Conservation (phyloP, 352 stramenopile genomes). For the Phytophthora pinifolia region DNA sequence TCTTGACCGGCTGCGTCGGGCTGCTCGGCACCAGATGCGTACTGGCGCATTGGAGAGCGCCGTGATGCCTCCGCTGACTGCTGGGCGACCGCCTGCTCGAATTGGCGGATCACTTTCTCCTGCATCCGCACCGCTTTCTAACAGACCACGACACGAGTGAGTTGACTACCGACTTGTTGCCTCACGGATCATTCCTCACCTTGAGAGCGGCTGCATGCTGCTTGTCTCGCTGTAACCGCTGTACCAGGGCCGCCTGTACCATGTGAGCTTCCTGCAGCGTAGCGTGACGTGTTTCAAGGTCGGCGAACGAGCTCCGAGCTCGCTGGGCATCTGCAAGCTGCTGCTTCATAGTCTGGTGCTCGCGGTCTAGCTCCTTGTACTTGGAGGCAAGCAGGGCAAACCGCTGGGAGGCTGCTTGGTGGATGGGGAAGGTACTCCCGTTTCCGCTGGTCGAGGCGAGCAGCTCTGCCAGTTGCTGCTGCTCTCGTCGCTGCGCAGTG, state of each 20-base stretch:
- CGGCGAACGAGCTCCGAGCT: constrained; percentile 27
- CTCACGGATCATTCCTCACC: too few relatives aligned
- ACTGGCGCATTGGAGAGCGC: not conserved
- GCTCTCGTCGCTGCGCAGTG: constrained; percentile 38
- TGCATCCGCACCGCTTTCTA: constrained; percentile 74
- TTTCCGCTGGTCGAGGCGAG: constrained; percentile 16
- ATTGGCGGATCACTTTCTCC: constrained; percentile 79
- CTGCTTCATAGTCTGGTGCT: constrained; percentile 33
- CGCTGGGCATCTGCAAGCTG: constrained; percentile 40
- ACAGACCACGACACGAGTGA: constrained; percentile 11
- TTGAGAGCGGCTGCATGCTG: constrained; percentile 51
- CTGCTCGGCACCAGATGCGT: not conserved
- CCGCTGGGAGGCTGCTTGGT: constrained; percentile 42
- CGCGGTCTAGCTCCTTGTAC: constrained; percentile 64
- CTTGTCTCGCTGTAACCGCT: constrained; percentile 71
- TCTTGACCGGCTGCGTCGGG: not conserved
- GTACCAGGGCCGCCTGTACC: constrained; percentile 60
- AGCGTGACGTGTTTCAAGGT: constrained; percentile 47
- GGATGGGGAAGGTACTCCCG: constrained; percentile 6
- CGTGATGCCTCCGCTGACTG: constrained; percentile 26
- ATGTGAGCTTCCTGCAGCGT: constrained; percentile 77
- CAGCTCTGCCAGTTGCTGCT: constrained; percentile 41
- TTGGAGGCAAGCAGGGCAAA: constrained; percentile 58
- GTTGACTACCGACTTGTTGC: not conserved
- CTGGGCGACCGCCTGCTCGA: constrained; percentile 62